Evolutionary conservation across 768 basidiomycete species (phyloP), one percentile per base, ranked within the genome.

Genomic region (Hygrocybe punicea): DNA sequence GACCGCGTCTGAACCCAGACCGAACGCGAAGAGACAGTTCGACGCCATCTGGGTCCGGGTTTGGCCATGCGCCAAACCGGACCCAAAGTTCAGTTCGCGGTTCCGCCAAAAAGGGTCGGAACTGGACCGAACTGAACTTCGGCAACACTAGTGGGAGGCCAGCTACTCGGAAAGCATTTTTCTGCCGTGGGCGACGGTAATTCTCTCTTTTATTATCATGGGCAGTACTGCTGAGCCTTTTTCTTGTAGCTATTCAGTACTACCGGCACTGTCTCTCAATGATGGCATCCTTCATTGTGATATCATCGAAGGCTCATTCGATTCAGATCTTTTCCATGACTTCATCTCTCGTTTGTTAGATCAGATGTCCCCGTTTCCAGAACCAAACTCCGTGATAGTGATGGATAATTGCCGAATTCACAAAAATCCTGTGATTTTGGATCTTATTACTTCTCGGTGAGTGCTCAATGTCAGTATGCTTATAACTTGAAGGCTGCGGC

Each of bases 341-440:
- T 55, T 55, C 21, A 55, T 55, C 33, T 34, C 29, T 19, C 23
- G 40, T n/a, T 35, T 55, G 39, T 35, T 55, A 14, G 53, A 55
- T 25, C 29, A 46, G n/a, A 77, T 73, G 71, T 72, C 72, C 50
- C 70, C 67, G 11, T 78, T 55, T 50, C 73, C 73, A 2, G 63
- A 24, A 1, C 44, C 34, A 2, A 54, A 62, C 36, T 73, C 69
- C 54, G 69, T 77, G n/a, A 60, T 77, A 11, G 53, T 75, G 7
- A 59, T 73, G 46, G 73, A 77, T 51, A 77, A 75, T 60, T 76
- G 74, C 47, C 40, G 60, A 0, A 78, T 75, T 8, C 76, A 78
- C 54, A 55, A 55, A 23, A 14, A 44, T 25, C 53, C 53, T 16
- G 33, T 29, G 21, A 42, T 55, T 17, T 19, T 36, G 19, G 44